Conservation (phyloP, 768 basidiomycete genomes). For the Suillus spraguei region DNA sequence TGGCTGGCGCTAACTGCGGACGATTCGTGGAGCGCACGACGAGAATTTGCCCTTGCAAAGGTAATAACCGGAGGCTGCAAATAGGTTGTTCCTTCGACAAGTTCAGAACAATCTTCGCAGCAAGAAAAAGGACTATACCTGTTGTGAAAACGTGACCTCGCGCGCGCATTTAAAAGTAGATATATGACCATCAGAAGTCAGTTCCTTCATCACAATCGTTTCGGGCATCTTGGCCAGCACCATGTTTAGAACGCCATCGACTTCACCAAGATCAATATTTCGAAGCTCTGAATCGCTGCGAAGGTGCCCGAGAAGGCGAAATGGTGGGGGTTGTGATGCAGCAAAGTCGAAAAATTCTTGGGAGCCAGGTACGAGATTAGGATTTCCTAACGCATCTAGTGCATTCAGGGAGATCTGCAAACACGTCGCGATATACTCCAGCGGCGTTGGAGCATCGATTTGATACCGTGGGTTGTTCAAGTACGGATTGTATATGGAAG, state of each 20-base stretch:
- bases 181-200: slow-evolving; percentile 35
- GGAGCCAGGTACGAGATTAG: slow-evolving; percentile 40
- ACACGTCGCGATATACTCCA: slow-evolving; percentile 49
- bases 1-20: slow-evolving; percentile 9
- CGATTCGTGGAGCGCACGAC: slow-evolving; percentile 47
- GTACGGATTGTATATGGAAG: slow-evolving; percentile 34
- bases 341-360: slow-evolving; percentile 40
- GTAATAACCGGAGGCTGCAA: slow-evolving; percentile 52
- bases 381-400: slow-evolving; percentile 49
- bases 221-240: slow-evolving; percentile 45
- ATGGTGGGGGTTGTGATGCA: slow-evolving; percentile 39
- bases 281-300: slow-evolving; percentile 41
- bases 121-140: slow-evolving; percentile 16
- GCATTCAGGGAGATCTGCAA: slow-evolving; percentile 42
- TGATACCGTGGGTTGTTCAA: slow-evolving; percentile 35
- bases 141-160: slow-evolving; percentile 28
- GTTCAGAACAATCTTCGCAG: slow-evolving; percentile 11
- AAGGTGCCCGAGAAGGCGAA: slow-evolving; percentile 41
- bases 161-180: slow-evolving; percentile 44
- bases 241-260: slow-evolving; percentile 44
- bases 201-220: slow-evolving; percentile 45
- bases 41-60: slow-evolving; percentile 52
- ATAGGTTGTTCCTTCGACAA: slow-evolving; percentile 47
- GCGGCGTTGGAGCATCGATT: slow-evolving; percentile 45
- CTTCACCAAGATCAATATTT: slow-evolving; percentile 42